Conservation (phyloP, 2,329 filamentous ascomycete genomes). For the Penicillium decumbens region DNA sequence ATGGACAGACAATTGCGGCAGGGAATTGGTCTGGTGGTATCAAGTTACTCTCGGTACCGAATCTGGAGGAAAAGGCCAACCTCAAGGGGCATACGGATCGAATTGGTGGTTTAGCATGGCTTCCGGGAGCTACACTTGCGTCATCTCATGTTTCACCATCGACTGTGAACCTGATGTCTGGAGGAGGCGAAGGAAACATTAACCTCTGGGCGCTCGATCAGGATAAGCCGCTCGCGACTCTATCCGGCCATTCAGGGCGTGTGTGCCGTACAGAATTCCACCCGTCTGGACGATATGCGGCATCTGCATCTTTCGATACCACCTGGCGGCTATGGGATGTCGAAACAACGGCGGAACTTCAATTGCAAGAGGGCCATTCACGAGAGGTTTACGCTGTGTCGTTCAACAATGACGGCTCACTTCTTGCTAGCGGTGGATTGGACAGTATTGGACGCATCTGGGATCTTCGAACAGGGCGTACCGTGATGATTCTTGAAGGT, state of each 20-base stretch:
- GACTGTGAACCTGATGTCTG: conserved; percentile 79
- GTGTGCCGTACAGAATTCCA: conserved; percentile 94
- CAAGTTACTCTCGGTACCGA: conserved; percentile 78
- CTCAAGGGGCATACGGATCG: conserved; percentile 83
- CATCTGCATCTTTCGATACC: conserved; percentile 90
- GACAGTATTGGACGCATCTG: conserved; percentile 94
- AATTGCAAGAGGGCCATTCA: conserved; percentile 91
- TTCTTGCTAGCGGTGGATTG: conserved; percentile 84
- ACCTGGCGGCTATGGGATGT: conserved; percentile 98
- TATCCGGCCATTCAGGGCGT: conserved; percentile 77
- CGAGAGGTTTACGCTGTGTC: conserved; percentile 84
- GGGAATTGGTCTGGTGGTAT: conserved; percentile 92
- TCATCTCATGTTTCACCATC: conserved; percentile 66
- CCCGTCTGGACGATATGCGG: conserved; percentile 81
- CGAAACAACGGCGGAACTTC: conserved; percentile 73
- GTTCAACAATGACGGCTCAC: conserved; percentile 86
- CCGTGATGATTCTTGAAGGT: conserved; percentile 90
- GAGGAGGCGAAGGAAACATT: conserved; percentile 80
- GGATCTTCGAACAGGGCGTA: conserved; percentile 88
- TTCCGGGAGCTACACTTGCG: conserved; percentile 71
- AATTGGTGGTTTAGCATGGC: conserved; percentile 87
- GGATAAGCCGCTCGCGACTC: conserved; percentile 76
- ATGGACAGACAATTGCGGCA: conserved; percentile 75
- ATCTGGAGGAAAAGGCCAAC: conserved; percentile 68
- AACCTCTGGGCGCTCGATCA: conserved; percentile 85